phyloP scores from a whole-genome alignment of 176 grass and related monocot species.

The Sorghum bicolor region Sorghum_bicolor_NCBIv3 NC_012873.2:2307001-2307500 shows the following conservation, averaged over 20 bases:
- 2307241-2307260: neutral
- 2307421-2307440: neutral
- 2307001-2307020: neutral
- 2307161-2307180: slow-evolving; percentile 47
- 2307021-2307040: neutral
- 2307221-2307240: neutral
- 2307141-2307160: slow-evolving; percentile 35
- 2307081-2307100: slow-evolving; percentile 61
- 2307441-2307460: slow-evolving; percentile 19
- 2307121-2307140: neutral
- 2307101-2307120: slow-evolving; percentile 60
- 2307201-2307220: neutral
- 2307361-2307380: neutral
- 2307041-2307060: neutral
- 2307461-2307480: slow-evolving; percentile 16
- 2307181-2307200: slow-evolving; percentile 46
- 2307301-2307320: slow-evolving; percentile 24
- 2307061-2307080: slow-evolving; percentile 10
- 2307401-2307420: neutral
- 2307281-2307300: slow-evolving; percentile 4
- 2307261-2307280: neutral
- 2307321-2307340: neutral
- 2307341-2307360: neutral
- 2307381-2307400: slow-evolving; percentile 38
- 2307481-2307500: slow-evolving; percentile 10